Base-by-base conservation (phyloP, 169 alveolate genomes). In the Plasmodium reichenowi region DNA sequence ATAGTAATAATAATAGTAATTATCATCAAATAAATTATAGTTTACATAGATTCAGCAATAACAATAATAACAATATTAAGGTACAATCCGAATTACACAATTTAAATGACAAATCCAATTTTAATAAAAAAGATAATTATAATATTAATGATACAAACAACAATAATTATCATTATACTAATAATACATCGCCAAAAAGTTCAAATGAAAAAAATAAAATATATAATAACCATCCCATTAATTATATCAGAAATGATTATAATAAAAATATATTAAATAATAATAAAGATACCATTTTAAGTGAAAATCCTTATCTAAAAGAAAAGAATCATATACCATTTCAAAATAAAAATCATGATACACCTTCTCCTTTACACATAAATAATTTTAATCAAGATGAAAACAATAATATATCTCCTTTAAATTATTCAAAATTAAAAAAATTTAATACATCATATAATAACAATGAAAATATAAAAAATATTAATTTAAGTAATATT, bases 361-460 rank as follows among this genome's bases (percentile, higher is more conserved):
- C 64, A 6, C 74, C 47, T 26, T 12, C 26, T 47, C 22, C 38
- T 9, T 43, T 47, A 43, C 29, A 22, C 32, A 22, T 22, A 24
- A 73, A 73, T 43, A 47, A 32, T 9, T 56, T 56, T 24, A 70
- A 73, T 22, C n/a, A 24, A 15, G 72, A 73, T 15, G 32, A 3
- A 6, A 17, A 20, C 43, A 70, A 59, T 43, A 50, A 64, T 32
- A 5, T 47, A 20, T 5, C 68, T 24, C 45, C 13, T 54, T n/a
- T 47, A 6, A 78, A 54, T 60, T 78, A 78, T 48, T 52, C 62
- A 9, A 78, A 78, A 71, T 59, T 78, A 32, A 64, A 78, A 58
- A 78, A 64, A 22, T 66, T 64, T 58, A 38, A 48, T 45, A 9
- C 47, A 45, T 58, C 43, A 13, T 50, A 66, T 47, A 26, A 50